phyloP scores from a whole-genome alignment of 371 early-diverging fungal genomes.

The Mucor indicus region DNA sequence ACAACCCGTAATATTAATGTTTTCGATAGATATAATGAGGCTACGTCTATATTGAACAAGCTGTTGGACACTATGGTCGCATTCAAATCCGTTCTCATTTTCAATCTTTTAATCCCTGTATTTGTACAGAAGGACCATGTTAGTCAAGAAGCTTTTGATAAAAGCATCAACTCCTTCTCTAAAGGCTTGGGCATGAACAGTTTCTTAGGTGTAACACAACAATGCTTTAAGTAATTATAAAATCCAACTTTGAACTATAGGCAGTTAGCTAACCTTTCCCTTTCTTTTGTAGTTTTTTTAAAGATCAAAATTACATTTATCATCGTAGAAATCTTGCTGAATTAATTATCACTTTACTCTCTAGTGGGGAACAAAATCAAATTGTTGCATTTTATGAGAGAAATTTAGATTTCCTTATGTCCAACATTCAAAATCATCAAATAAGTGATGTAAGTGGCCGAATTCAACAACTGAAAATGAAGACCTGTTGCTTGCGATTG shows the following conservation, averaged over 20 bases:
- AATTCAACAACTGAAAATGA: not conserved
- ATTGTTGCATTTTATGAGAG: slow-evolving; percentile 47
- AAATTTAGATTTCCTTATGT: slow-evolving; percentile 53
- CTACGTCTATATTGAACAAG: slow-evolving; percentile 49
- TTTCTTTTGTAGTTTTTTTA: slow-evolving; percentile 33
- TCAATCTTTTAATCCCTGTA: slow-evolving; percentile 47
- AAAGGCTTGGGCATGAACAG: slow-evolving; percentile 31
- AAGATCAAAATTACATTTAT: slow-evolving; percentile 28
- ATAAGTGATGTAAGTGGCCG: not conserved
- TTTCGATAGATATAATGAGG: slow-evolving; percentile 47
- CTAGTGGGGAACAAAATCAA: slow-evolving; percentile 30
- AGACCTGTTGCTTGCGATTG: slow-evolving; percentile 40
- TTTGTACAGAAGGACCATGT: slow-evolving; percentile 59
- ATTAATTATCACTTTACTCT: slow-evolving; percentile 46
- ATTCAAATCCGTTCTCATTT: slow-evolving; percentile 42
- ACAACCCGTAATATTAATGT: not conserved
- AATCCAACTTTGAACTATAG: not conserved
- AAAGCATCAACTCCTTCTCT: slow-evolving; percentile 35
- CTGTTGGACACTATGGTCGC: slow-evolving; percentile 47
- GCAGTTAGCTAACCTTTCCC: not conserved
- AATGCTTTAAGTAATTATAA: slow-evolving; percentile 46
- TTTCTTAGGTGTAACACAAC: slow-evolving; percentile 34
- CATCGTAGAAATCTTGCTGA: slow-evolving; percentile 45
- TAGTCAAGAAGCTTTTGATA: slow-evolving; percentile 41
- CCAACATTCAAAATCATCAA: slow-evolving; percentile 9